Evolutionary conservation across 2,329 filamentous ascomycete genomes (phyloP).

Genomic region (Ceratocystis huliohia): DNA sequence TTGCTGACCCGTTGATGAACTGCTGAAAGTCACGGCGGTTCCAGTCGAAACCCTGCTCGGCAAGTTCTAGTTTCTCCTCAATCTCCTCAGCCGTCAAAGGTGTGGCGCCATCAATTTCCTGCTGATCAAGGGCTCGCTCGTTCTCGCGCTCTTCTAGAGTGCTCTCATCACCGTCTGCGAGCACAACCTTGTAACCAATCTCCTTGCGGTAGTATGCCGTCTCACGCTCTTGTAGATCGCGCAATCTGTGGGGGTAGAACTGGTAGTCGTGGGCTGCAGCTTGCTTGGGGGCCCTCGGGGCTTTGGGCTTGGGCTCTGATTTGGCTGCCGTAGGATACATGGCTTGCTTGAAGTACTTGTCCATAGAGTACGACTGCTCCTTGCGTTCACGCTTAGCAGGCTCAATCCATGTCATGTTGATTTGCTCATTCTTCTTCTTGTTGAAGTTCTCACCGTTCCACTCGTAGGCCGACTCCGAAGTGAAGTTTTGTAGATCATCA

Average conservation of each 20-base stretch:
- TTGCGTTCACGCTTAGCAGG: conserved; percentile 96
- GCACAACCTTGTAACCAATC: conserved; percentile 83
- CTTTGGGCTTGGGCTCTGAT: conserved; percentile 84
- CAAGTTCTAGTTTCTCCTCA: conserved; percentile 70
- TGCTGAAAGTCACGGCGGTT: conserved; percentile 97
- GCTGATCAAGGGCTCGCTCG: conserved; percentile 74
- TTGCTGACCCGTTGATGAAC: conserved; percentile 89
- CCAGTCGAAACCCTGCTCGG: conserved; percentile 85
- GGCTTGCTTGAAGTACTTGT: conserved; percentile 93
- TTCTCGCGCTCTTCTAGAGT: conserved; percentile 74
- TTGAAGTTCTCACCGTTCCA: conserved; percentile 98
- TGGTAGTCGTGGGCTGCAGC: conserved; percentile 89
- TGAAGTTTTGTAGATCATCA: conserved; percentile 95
- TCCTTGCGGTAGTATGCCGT: conserved; percentile 94
- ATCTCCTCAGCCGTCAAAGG: conserved; percentile 81
- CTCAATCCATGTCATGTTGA: conserved; percentile 83
- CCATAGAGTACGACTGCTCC: conserved; percentile 95
- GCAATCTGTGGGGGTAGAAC: conserved; percentile 76
- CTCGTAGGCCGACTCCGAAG: conserved; percentile 91
- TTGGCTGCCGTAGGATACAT: conserved; percentile 59
- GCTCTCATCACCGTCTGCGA: conserved; percentile 82
- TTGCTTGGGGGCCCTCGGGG: conserved; percentile 90
- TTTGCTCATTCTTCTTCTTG: conserved; percentile 80
- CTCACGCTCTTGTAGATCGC: conserved; percentile 88
- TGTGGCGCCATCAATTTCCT: conserved; percentile 83